These are phyloP conservation scores for Sporothrix euskadiensis DNA, from an alignment of 2,329 filamentous ascomycete genomes.

Conservation along the genomic window DNA sequence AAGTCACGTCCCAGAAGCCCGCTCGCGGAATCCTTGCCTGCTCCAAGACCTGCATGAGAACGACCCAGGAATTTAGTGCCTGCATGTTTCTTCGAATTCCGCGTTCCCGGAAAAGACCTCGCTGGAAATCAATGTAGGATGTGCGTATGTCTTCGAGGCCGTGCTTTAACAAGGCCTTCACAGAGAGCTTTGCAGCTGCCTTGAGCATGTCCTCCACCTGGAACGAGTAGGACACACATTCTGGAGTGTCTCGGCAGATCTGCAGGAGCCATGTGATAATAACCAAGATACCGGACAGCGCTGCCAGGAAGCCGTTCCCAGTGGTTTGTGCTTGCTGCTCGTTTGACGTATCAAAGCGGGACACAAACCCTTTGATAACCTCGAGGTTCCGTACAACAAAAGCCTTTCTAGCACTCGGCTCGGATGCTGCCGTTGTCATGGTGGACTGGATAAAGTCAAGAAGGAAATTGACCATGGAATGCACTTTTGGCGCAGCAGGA, in stretches of 20 bases:
- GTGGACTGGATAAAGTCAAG: conserved; percentile 50
- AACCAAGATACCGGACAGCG: conserved; percentile 43
- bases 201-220: conserved; percentile 53
- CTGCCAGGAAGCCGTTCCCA: conserved; percentile 33
- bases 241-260: conserved; percentile 45
- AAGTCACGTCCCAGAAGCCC: conserved; percentile 63
- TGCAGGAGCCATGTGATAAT: conserved; percentile 44
- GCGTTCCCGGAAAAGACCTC: conserved; percentile 48
- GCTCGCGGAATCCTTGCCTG: conserved; percentile 51
- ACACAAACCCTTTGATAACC: conserved; percentile 45
- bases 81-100: conserved; percentile 54
- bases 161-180: conserved; percentile 45
- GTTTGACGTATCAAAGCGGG: conserved; percentile 37
- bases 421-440: conserved; percentile 43
- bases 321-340: conserved; percentile 22
- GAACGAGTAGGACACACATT: conserved; percentile 42
- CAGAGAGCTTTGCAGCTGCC: conserved; percentile 43
- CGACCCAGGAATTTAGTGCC: conserved; percentile 57
- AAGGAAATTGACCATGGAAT: conserved; percentile 48
- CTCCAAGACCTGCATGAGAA: conserved; percentile 56
- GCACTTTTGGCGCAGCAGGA: conserved; percentile 23
- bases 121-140: conserved; percentile 53
- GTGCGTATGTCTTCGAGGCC: conserved; percentile 48
- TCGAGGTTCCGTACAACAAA: conserved; percentile 50
- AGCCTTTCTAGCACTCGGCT: conserved; percentile 40